A percentile compares a stretch with the other conserved stretches of the same genome.
phyloP scores from a whole-genome alignment of 2,329 filamentous ascomycete species.

The Lasiodiplodia gonubiensis region DNA sequence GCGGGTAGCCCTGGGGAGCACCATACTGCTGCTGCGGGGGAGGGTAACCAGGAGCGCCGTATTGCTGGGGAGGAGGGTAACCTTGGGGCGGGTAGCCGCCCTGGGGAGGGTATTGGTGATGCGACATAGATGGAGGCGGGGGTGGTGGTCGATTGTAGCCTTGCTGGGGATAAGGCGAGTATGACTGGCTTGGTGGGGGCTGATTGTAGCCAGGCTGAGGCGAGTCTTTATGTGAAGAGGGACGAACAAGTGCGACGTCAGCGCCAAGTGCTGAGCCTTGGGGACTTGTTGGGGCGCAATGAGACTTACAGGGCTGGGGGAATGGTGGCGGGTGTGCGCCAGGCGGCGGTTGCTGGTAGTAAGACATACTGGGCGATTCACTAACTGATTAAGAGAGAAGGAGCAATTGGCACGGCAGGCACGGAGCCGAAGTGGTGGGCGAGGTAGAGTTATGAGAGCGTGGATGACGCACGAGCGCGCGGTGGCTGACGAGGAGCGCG shows the following conservation, averaged over 20 bases:
- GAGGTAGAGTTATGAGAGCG: not conserved
- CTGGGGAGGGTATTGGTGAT: conserved; percentile 40
- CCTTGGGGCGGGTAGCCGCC: conserved; percentile 39
- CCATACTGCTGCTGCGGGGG: conserved; percentile 30
- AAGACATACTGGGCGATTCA: conserved; percentile 33
- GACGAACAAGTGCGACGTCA: conserved; percentile 16
- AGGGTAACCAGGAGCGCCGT: conserved; percentile 23
- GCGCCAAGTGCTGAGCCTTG: conserved; percentile 32
- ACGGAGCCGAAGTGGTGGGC: not conserved
- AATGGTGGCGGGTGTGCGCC: conserved; percentile 38
- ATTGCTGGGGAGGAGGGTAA: conserved; percentile 39
- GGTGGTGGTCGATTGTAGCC: conserved; percentile 29
- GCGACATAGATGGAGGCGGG: conserved; percentile 25
- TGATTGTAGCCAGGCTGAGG: conserved; percentile 27
- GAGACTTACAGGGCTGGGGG: conserved; percentile 39
- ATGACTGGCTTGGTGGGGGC: conserved; percentile 26
- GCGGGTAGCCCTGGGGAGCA: conserved; percentile 34
- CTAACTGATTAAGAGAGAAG: conserved; percentile 6
- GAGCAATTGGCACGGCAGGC: conserved; percentile 13
- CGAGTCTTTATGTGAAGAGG: conserved; percentile 24
- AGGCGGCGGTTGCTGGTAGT: conserved; percentile 38
- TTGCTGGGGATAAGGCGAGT: conserved; percentile 39
- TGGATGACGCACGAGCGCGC: conserved; percentile 20
- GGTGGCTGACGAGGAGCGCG: conserved; percentile 10
- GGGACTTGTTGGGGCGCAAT: conserved; percentile 10